A percentile compares a stretch with the other conserved stretches of the same genome.
Evolutionary conservation across 768 basidiomycete genomes (phyloP).

Genomic region (Dendrothele bispora): DNA sequence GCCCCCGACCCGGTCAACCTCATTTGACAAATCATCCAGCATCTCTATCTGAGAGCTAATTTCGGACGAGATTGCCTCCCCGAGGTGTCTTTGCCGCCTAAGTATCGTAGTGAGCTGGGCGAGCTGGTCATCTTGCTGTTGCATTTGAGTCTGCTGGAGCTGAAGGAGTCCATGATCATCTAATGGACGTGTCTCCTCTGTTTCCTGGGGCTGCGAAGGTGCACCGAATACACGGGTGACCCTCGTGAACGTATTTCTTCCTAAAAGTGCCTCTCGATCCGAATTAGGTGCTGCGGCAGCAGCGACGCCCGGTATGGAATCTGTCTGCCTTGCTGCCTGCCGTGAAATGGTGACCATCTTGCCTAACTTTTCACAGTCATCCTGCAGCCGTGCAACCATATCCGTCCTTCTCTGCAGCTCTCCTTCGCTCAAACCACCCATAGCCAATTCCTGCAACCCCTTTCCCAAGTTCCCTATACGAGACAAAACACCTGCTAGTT

Average conservation of each 20-base stretch:
- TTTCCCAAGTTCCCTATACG: constrained; percentile 72
- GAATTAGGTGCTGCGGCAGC: constrained; percentile 46
- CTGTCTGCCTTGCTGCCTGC: constrained; percentile 42
- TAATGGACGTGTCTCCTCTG: constrained; percentile 81
- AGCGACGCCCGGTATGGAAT: constrained; percentile 17
- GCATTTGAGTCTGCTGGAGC: constrained; percentile 78
- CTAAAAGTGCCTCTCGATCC: constrained; percentile 68
- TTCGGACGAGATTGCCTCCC: constrained; percentile 82
- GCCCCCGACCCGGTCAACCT: constrained; percentile 75
- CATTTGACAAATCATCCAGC: constrained; percentile 73
- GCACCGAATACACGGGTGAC: constrained; percentile 81
- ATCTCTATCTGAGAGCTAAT: constrained; percentile 83
- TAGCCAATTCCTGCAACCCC: constrained; percentile 63
- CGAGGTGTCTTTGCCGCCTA: constrained; percentile 81
- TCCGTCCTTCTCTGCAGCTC: constrained; percentile 88
- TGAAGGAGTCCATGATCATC: constrained; percentile 80
- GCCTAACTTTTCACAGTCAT: constrained; percentile 87
- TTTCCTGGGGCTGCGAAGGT: constrained; percentile 65
- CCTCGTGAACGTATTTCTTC: constrained; percentile 39
- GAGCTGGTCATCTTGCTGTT: constrained; percentile 84
- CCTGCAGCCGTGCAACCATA: constrained; percentile 84
- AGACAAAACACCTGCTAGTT: constrained; percentile 73
- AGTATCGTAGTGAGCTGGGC: constrained; percentile 78
- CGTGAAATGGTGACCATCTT: constrained; percentile 81
- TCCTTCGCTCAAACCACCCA: constrained; percentile 83